Percentiles rank a stretch among this genome's conserved stretches.
phyloP scores from a whole-genome alignment of 164 flowering plant species.

The Umbilicus rupestris region DNA sequence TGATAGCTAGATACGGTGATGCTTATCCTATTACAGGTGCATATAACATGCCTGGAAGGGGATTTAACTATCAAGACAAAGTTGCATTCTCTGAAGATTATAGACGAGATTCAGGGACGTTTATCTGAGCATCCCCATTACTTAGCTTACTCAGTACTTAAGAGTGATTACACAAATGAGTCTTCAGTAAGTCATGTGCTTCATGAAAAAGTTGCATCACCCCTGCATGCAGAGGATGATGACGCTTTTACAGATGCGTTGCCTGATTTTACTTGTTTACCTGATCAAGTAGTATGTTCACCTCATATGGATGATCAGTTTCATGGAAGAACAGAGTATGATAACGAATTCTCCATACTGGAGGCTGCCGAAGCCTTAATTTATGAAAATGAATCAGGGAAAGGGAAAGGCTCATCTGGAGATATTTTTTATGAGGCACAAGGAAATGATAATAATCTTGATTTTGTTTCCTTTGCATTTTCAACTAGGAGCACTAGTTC shows the following conservation, averaged over 20 bases:
- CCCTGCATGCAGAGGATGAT: slow-evolving; percentile 46
- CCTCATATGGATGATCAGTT: slow-evolving; percentile 18
- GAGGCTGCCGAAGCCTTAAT: slow-evolving; percentile 27
- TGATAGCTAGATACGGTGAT: background rate
- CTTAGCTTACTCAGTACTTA: slow-evolving; percentile 66
- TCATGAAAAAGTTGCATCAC: slow-evolving; percentile 20
- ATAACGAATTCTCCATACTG: background rate
- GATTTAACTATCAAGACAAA: slow-evolving; percentile 65
- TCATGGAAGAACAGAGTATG: slow-evolving; percentile 14
- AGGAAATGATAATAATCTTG: slow-evolving; percentile 43
- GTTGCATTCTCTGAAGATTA: slow-evolving; percentile 71
- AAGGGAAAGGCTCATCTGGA: slow-evolving; percentile 26
- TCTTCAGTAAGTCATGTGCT: slow-evolving; percentile 20
- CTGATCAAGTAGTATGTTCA: slow-evolving; percentile 26
- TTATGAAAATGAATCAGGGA: slow-evolving; percentile 30
- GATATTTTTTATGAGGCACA: slow-evolving; percentile 76
- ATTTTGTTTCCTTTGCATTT: slow-evolving; percentile 73
- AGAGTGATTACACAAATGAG: slow-evolving; percentile 22
- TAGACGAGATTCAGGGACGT: slow-evolving; percentile 77
- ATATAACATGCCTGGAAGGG: slow-evolving; percentile 41
- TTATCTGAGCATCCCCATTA: slow-evolving; percentile 36
- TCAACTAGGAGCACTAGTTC: slow-evolving; percentile 54
- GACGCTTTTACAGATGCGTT: slow-evolving; percentile 81
- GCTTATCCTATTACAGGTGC: slow-evolving; percentile 36
- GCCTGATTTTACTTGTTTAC: slow-evolving; percentile 50